A percentile compares a stretch with the other conserved stretches of the same genome.
Evolutionary conservation across 2,329 filamentous ascomycete species (phyloP).

Genomic region (Pseudocercospora crystallina): DNA sequence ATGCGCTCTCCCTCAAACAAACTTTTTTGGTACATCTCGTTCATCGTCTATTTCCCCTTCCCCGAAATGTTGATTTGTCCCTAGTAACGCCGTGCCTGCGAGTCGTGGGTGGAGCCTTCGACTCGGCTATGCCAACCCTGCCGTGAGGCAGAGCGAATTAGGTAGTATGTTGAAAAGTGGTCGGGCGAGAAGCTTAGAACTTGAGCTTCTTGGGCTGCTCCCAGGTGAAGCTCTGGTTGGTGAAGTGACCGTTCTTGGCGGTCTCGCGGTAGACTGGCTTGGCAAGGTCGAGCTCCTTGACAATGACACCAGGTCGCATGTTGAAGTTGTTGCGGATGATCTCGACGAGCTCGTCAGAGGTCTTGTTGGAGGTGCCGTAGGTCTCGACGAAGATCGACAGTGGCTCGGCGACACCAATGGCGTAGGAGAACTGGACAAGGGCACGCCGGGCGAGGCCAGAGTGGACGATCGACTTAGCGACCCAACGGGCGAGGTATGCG

Average conservation of each 20-base stretch:
- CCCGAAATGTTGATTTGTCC: conserved; percentile 1
- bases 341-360: conserved; percentile 87
- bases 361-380: conserved; percentile 90
- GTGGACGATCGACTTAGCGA: conserved; percentile 94
- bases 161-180: conserved; percentile 11
- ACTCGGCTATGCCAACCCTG: conserved; percentile 12
- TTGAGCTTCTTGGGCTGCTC: conserved; percentile 96
- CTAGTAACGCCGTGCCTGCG: conserved; percentile 19
- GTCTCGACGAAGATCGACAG: conserved; percentile 97
- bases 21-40: conserved; percentile 19
- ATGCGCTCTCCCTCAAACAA: conserved; percentile 23
- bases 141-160: conserved; percentile 8
- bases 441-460: conserved; percentile 87
- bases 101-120: conserved; percentile 5
- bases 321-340: conserved; percentile 98
- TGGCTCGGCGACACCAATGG: conserved; percentile 97
- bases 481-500: conserved; percentile 96
- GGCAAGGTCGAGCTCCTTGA: conserved; percentile 91
- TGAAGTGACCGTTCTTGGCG: conserved; percentile 99
- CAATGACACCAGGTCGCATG: conserved; percentile 95
- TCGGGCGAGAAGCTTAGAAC: conserved; percentile 61
- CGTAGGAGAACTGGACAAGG: conserved; percentile 97
- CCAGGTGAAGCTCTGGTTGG: conserved; percentile 97
- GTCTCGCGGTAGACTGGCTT: conserved; percentile 98
- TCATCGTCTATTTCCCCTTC: neutral